These are phyloP conservation scores for Cladosporium austrohemisphaericum DNA, from an alignment of 2,329 filamentous ascomycete genomes.

Conservation along the genomic window DNA sequence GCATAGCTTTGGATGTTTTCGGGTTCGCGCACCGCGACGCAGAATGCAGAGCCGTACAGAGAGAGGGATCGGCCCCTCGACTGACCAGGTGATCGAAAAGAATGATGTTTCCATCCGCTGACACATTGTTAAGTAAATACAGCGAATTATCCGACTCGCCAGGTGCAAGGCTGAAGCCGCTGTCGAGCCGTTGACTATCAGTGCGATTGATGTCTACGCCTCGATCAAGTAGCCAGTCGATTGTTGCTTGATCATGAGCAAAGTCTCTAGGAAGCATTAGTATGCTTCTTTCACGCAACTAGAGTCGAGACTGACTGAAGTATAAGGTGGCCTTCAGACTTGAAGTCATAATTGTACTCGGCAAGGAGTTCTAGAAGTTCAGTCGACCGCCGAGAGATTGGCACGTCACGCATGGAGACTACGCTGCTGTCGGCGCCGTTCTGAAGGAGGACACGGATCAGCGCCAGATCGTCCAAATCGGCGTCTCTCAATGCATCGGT, in stretches of 20 bases:
- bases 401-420: no score
- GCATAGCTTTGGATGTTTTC: slow-evolving; percentile 11
- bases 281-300: not conserved
- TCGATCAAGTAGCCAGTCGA: slow-evolving; percentile 19
- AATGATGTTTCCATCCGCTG: slow-evolving; percentile 16
- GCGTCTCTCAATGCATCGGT: no score
- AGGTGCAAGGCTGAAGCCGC: slow-evolving; percentile 3
- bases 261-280: slow-evolving; percentile 10
- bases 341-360: no score
- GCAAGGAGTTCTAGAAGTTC: no score
- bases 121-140: slow-evolving; percentile 16
- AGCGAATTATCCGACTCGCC: slow-evolving; percentile 12
- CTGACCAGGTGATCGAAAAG: slow-evolving; percentile 17
- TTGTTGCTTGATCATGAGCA: slow-evolving; percentile 3
- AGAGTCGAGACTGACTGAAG: not conserved
- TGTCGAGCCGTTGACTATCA: slow-evolving; percentile 5
- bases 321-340: no score
- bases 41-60: slow-evolving; percentile 14
- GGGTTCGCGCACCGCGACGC: slow-evolving; percentile 13
- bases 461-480: no score
- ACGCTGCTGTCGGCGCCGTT: no score
- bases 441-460: no score
- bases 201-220: slow-evolving; percentile 18
- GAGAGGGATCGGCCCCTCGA: slow-evolving; percentile 14
- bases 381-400: no score